Evolutionary conservation across 345 rosid genomes (phyloP), one percentile per base, ranked within the genome.

Genomic region (Arabis alpina): DNA sequence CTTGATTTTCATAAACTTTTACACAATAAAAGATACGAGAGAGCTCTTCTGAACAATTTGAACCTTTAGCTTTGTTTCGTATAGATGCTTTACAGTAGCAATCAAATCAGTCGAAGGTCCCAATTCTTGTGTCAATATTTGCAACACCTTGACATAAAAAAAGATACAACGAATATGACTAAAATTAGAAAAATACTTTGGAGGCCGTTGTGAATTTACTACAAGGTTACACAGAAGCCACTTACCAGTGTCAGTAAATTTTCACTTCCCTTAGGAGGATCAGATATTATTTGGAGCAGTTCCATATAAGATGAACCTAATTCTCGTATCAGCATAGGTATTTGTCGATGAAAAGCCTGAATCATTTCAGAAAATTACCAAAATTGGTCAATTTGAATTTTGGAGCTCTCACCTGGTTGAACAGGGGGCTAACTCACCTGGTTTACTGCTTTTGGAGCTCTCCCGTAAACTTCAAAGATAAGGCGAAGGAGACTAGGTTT

Each of bases 181-280:
- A 73, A 61, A 51, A 49, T 61, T 45, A 61, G 61, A 74, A 28
- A 58, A n/a, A 14, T 68, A 66, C 15, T 19, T 66, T 32, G 34
- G 40, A 56, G 37, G 55, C 51, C 76, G 41, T 65, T 60, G 34
- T 39, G 47, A 47, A 56, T 19, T 43, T 72, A 61, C 61, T 9
- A 47, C 54, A 48, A 39, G 32, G 28, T 36, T 54, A 78, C 49
- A 69, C 65, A 51, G 54, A 66, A 55, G 73, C 55, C 64, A 75
- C 78, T 68, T 82, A 94, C 99, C 83, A 85, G 79, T 57, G 84
- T 89, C 86, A 94, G 80, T 68, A 94, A 93, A 82, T 89, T 88
- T 83, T 94, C 99, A 81, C 97, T 91, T 82, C 97, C 97, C 83
- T 83, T 88, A 49, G 99, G 99, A 30, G 97, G 99, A 78, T 91